A percentile compares a stretch with the other conserved stretches of the same genome.
Conservation (phyloP, 305 asterid genomes). For the Fraxinus sp. region DNA sequence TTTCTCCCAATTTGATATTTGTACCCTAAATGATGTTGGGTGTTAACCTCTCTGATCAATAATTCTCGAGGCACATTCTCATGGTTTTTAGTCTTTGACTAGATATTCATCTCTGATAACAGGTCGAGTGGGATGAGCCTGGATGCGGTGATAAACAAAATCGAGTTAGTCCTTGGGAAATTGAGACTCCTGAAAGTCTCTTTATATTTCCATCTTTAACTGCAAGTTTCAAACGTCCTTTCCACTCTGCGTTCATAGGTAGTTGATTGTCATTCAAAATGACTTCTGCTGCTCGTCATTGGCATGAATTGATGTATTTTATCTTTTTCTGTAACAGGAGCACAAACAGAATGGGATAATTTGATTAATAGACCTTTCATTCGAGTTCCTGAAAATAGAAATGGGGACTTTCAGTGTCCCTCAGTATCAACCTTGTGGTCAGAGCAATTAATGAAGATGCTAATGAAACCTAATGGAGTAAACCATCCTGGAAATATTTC, state of each 20-base stretch:
- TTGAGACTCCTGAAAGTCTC: constrained; percentile 93
- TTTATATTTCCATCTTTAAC: constrained; percentile 88
- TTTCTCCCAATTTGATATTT: not conserved
- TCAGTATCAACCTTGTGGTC: constrained; percentile 69
- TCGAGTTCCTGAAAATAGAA: constrained; percentile 50
- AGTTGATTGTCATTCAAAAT: constrained; percentile 9
- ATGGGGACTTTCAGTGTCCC: constrained; percentile 47
- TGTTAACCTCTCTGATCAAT: not conserved
- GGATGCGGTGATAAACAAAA: constrained; percentile 84
- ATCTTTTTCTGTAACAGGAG: constrained; percentile 42
- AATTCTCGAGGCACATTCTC: not conserved
- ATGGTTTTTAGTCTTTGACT: not conserved
- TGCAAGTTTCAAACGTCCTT: constrained; percentile 75
- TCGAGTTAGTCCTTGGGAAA: constrained; percentile 91
- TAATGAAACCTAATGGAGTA: constrained; percentile 42
- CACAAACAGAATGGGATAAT: constrained; percentile 70
- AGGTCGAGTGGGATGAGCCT: constrained; percentile 97
- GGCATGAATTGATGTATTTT: not conserved
- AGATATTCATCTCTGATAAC: constrained; percentile 18
- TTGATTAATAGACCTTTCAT: constrained; percentile 55
- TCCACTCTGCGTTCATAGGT: constrained; percentile 77
- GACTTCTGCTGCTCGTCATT: not conserved
- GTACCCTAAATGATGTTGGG: not conserved
- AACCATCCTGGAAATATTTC: constrained; percentile 31
- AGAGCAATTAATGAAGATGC: constrained; percentile 73